Evolutionary conservation across 371 early-diverging fungal species (phyloP).

Genomic region (Lichtheimia ornata): DNA sequence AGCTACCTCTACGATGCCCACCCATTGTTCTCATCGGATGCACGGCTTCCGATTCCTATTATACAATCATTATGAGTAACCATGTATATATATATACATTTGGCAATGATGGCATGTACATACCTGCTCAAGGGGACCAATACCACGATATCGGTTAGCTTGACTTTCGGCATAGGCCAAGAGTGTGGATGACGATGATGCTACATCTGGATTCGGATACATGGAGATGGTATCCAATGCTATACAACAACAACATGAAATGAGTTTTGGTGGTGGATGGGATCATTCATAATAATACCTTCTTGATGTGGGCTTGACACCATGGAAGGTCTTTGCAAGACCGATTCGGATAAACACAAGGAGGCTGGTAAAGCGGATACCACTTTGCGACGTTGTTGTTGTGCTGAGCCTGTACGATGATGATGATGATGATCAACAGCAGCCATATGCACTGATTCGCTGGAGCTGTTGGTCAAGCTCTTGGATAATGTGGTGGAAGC

Average conservation of each 20-base stretch:
- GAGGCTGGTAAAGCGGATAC: background rate
- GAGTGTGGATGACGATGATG: no score
- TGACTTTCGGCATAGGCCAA: no score
- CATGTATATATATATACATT: no score
- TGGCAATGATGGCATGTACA: no score
- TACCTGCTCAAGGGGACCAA: no score
- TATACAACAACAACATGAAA: background rate
- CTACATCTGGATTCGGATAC: no score
- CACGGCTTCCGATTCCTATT: no score
- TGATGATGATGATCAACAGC: no score
- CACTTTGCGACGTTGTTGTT: background rate
- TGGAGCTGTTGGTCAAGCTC: background rate
- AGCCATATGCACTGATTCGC: background rate
- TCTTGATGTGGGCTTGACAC: slow-evolving; percentile 5
- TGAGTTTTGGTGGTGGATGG: background rate
- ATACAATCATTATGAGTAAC: no score
- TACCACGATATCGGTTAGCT: no score
- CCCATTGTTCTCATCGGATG: no score
- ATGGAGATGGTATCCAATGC: no score
- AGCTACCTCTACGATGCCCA: background rate
- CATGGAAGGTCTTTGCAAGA: background rate
- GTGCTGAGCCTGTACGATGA: background rate
- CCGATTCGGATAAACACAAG: background rate
- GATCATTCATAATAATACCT: background rate
- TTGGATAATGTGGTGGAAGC: background rate